Evolutionary conservation across 208 protist species (phyloP), one percentile per base, ranked within the genome.

Genomic region (Leishmania mexicana): DNA sequence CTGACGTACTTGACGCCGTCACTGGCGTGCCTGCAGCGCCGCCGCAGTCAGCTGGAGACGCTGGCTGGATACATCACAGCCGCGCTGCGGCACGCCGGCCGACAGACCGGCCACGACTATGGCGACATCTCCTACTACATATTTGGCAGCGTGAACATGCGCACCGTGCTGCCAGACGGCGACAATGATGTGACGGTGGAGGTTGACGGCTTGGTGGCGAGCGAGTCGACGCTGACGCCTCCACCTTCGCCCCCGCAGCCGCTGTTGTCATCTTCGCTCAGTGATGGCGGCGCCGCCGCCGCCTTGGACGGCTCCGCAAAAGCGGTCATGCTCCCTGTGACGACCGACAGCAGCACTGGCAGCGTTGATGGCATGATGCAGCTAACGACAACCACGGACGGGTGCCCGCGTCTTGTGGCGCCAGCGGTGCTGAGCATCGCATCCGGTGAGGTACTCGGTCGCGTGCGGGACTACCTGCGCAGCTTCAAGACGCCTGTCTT

Each of bases 161-260:
- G 91, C 77, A 97, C 94, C 19, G 92, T 97, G 75, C 86, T 97
- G 76, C 94, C 94, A n/a, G 94, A 96, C 76, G 94, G 94, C 57
- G 94, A 97, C 90, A 97, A 96, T 65, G 94, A 97, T 71, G 81
- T 97, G 35, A 97, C 94, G 40, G 80, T 97, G 47, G 92, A 95
- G 82, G 85, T 97, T 28, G 90, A 95, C 71, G 92, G 94, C 3
- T 81, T 97, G 76, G 75, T 94, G 78, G 57, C 85, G 5, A 31
- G 62, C 6, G 76, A 81, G 57, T 76, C 84, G 35, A 81, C 51
- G 15, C 60, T 73, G 67, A 80, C 78, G 53, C 78, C 73, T 64
- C 85, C 58, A 10, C 82, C 75, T 31, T 80, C 73, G 31, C 74
- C 73, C 28, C 60, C 5, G 58, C 64, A 64, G 65, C 67, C 47